Conservation (phyloP, 148 eudicot genomes). For the Talinum fruticosum region DNA sequence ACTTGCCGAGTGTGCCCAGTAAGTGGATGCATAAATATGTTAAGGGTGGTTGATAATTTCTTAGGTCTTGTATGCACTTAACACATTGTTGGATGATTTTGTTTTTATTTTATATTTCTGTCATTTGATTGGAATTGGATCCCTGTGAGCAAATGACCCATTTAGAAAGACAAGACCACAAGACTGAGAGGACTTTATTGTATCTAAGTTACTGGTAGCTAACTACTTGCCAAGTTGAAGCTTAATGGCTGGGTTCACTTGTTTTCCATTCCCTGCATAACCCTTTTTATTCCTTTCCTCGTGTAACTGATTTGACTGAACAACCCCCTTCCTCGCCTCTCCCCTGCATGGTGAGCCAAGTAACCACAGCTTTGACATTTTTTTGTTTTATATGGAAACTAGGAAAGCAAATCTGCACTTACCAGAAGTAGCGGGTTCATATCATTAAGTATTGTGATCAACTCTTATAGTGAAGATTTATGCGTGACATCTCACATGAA, state of each 20-base stretch:
- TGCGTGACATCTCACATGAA: background rate
- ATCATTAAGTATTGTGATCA: too few relatives aligned
- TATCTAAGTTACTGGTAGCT: too few relatives aligned
- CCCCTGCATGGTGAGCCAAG: too few relatives aligned
- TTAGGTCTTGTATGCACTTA: background rate
- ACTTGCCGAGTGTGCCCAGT: constrained; percentile 97
- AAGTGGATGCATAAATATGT: constrained; percentile 35
- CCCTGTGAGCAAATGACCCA: background rate
- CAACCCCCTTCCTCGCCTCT: background rate
- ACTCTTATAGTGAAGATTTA: too few relatives aligned
- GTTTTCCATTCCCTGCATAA: too few relatives aligned
- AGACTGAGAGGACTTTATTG: background rate
- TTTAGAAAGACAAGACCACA: background rate
- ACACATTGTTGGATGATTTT: background rate
- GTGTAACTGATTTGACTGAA: background rate
- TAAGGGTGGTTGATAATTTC: background rate
- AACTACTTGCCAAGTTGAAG: too few relatives aligned
- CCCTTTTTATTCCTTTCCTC: background rate
- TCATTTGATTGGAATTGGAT: background rate
- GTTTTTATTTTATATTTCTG: background rate
- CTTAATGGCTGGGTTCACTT: background rate
- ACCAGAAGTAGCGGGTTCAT: too few relatives aligned
- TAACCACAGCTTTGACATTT: too few relatives aligned
- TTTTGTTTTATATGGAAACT: too few relatives aligned
- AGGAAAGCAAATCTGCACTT: too few relatives aligned